Evolutionary conservation across 1,139 yeast species (phyloP).

Genomic region (Candida sp.): DNA sequence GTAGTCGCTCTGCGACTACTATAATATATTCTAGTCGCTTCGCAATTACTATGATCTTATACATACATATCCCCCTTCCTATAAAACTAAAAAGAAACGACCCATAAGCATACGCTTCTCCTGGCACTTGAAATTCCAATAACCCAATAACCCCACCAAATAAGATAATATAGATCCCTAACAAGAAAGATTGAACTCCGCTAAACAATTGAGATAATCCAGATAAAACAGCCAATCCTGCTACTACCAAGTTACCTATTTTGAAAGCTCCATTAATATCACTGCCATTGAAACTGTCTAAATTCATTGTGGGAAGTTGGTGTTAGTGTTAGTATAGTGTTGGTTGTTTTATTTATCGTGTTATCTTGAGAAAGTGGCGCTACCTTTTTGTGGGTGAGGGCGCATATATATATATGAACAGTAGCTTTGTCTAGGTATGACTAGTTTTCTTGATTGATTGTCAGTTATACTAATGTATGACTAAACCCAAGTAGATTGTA

Average conservation of each 20-base stretch:
- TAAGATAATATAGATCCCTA: conserved; percentile 53
- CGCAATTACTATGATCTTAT: conserved; percentile 8
- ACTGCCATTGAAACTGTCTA: conserved; percentile 23
- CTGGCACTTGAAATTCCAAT: conserved; percentile 64
- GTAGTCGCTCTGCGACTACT: too few relatives aligned
- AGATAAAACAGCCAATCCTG: conserved; percentile 53
- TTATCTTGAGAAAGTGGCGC: not conserved
- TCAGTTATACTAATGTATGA: too few relatives aligned
- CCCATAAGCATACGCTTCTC: conserved; percentile 66
- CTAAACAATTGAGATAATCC: conserved; percentile 61
- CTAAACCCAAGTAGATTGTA: too few relatives aligned
- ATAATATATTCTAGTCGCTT: too few relatives aligned
- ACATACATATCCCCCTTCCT: conserved; percentile 74
- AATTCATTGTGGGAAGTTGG: conserved; percentile 13
- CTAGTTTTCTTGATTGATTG: too few relatives aligned
- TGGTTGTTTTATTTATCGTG: not conserved
- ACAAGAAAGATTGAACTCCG: conserved; percentile 53
- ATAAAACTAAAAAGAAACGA: conserved; percentile 80
- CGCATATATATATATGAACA: too few relatives aligned
- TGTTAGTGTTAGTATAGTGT: not conserved
- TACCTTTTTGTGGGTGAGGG: not conserved
- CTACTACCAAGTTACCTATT: conserved; percentile 61
- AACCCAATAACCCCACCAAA: conserved; percentile 55
- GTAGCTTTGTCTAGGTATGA: too few relatives aligned
- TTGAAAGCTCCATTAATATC: conserved; percentile 55